Conservation (phyloP, 345 rosid genomes). For the Citrus hindsii region DNA sequence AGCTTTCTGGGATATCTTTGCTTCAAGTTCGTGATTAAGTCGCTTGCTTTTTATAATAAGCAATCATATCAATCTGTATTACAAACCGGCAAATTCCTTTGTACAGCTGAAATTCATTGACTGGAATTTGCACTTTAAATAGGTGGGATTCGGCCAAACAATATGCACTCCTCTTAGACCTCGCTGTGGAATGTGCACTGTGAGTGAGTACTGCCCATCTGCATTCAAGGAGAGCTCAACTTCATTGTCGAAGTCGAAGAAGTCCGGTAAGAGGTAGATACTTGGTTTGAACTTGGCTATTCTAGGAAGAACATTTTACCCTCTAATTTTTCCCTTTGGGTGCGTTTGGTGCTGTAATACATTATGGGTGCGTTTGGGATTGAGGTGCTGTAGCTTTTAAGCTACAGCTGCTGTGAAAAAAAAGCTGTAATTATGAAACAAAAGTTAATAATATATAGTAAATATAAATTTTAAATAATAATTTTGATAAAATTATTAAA, state of each 20-base stretch:
- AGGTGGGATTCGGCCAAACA: constrained; percentile 96
- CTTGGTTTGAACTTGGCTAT: neutral
- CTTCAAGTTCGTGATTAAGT: neutral
- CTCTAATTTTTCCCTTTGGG: neutral
- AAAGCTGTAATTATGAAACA: too few relatives aligned
- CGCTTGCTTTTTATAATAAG: neutral
- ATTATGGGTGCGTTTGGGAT: too few relatives aligned
- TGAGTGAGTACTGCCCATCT: constrained; percentile 71
- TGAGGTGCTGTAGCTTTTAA: too few relatives aligned
- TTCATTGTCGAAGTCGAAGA: constrained; percentile 47
- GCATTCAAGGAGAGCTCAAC: constrained; percentile 72
- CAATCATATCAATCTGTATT: neutral
- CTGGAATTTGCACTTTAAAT: neutral
- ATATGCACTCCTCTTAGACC: constrained; percentile 86
- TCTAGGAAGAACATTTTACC: neutral
- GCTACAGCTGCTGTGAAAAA: too few relatives aligned
- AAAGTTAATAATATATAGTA: too few relatives aligned
- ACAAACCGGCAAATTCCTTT: neutral
- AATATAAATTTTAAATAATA: too few relatives aligned
- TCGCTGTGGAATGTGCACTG: constrained; percentile 58
- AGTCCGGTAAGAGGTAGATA: constrained; percentile 32
- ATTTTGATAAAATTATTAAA: too few relatives aligned
- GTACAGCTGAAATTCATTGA: neutral
- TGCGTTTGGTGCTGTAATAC: too few relatives aligned
- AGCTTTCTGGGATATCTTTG: too few relatives aligned